These are phyloP conservation scores for Chaetomiaceae sp. DNA, from an alignment of 2,329 filamentous ascomycete species.

Conservation along the genomic window DNA sequence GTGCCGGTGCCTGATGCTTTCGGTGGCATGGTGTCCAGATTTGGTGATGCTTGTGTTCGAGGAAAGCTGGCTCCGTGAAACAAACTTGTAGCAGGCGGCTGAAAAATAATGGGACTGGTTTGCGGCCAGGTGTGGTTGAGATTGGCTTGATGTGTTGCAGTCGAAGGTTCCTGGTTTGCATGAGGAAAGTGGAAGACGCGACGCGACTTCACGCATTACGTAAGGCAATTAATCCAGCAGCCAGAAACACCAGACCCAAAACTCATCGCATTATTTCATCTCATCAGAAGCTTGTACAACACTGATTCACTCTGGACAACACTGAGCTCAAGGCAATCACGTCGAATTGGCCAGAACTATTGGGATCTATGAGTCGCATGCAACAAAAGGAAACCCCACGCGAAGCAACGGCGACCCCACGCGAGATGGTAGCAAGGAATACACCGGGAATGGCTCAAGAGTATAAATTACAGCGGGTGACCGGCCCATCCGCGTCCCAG, in stretches of 20 bases:
- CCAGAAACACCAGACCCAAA: neutral
- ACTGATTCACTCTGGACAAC: too few relatives aligned
- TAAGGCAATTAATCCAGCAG: neutral
- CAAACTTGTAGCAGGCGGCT: neutral
- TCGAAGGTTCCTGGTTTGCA: neutral
- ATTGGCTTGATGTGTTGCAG: neutral
- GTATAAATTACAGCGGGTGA: slow-evolving; percentile 60
- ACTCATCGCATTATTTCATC: too few relatives aligned
- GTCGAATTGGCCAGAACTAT: slow-evolving; percentile 20
- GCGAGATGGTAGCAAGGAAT: slow-evolving; percentile 33
- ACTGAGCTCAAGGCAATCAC: slow-evolving; percentile 17
- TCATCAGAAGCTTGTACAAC: too few relatives aligned
- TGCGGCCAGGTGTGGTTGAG: neutral
- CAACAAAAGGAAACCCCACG: slow-evolving; percentile 32
- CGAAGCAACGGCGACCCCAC: slow-evolving; percentile 31
- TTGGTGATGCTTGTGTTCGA: neutral
- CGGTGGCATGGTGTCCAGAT: slow-evolving; percentile 36
- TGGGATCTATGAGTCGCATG: slow-evolving; percentile 38
- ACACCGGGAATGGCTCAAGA: slow-evolving; percentile 51
- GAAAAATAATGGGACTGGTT: neutral
- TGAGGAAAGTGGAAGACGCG: slow-evolving; percentile 1
- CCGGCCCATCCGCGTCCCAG: slow-evolving; percentile 26
- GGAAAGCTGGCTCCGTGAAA: neutral
- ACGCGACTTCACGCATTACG: slow-evolving; percentile 11
- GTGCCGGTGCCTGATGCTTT: slow-evolving; percentile 19